Base-by-base conservation (phyloP, 2,329 filamentous ascomycete genomes). In the Ilyonectria robusta region DNA sequence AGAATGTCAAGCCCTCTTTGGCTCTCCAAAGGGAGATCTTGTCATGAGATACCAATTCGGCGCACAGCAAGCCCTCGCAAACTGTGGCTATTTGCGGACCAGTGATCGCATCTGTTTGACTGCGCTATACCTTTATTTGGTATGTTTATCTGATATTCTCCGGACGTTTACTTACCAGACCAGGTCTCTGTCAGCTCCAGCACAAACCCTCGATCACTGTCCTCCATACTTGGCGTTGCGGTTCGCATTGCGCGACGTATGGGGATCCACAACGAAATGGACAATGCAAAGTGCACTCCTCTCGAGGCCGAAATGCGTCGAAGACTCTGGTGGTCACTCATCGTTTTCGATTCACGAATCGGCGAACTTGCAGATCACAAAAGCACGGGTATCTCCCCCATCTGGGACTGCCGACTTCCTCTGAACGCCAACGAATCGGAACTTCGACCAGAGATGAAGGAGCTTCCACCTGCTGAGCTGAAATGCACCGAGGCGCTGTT, bases 291-390 rank as follows among this genome's bases (percentile, higher is more conserved):
- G 23, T 75, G 60, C 21, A 68, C 66, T 5, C 59, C 71, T 7
- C 84, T 87, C 13, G 88, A 91, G 70, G 85, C 84, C 2, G 89
- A 92, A 77, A 84, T 91, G 81, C 85, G 88, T 13, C 85, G 89
- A 33, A 80, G 89, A 37, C 81, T 91, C 0, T 91, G 89, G 89
- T 91, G 89, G 89, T 82, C 87, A 0, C 77, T 92, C 0, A 77
- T 87, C 0, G 75, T 87, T 3, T 87, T 90, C 62, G 90, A 92
- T 70, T 77, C 78, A 51, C 87, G 89, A 17, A 83, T 89, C 13
- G 78, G 84, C 69, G 88, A 91, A 69, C 74, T 90, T 65, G 75
- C 83, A 2, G 80, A 84, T 31, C 79, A 74, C 44, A 79, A 78
- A 10, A 67, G 70, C 4, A 66, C 77, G 0, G 69, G 66, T 0